Conservation (phyloP, 495 filamentous ascomycete species). For the Podospora fimiseda region DNA sequence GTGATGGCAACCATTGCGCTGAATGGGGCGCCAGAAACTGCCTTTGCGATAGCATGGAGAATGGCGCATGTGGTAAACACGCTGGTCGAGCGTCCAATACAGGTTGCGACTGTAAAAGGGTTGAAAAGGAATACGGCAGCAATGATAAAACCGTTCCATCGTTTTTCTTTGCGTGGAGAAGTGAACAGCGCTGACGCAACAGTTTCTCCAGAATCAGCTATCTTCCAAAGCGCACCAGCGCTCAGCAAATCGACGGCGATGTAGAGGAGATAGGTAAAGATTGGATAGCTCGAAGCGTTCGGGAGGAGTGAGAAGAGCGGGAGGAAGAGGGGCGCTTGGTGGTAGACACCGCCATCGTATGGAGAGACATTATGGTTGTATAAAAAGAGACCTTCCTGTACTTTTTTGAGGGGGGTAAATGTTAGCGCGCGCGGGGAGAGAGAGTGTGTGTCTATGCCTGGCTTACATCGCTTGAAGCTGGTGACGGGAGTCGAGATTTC, state of each 20-base stretch:
- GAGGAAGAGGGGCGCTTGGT: conserved; percentile 91
- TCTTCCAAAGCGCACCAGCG: conserved; percentile 73
- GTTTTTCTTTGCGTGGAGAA: conserved; percentile 69
- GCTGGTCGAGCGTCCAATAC: conserved; percentile 83
- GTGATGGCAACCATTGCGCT: conserved; percentile 81
- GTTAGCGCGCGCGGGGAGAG: neutral
- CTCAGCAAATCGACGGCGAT: conserved; percentile 75
- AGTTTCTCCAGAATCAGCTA: conserved; percentile 77
- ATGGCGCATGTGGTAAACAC: conserved; percentile 88
- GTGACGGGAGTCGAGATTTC: conserved; percentile 95
- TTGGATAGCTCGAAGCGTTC: conserved; percentile 52
- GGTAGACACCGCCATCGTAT: conserved; percentile 95
- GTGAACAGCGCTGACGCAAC: conserved; percentile 63
- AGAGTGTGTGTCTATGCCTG: neutral
- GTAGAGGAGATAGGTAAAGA: conserved; percentile 75
- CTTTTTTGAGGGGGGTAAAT: conserved; percentile 36
- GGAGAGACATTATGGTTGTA: conserved; percentile 95
- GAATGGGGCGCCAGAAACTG: conserved; percentile 64
- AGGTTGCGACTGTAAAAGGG: conserved; percentile 89
- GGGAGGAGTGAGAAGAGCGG: conserved; percentile 86
- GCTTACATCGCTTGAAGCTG: conserved; percentile 92
- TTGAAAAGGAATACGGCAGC: conserved; percentile 79
- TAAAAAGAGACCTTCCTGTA: conserved; percentile 93
- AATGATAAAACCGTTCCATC: conserved; percentile 69
- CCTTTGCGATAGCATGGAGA: conserved; percentile 75